Evolutionary conservation across 2,329 filamentous ascomycete species (phyloP), one percentile per base, ranked within the genome.

Genomic region (Sporothrix curviconia): DNA sequence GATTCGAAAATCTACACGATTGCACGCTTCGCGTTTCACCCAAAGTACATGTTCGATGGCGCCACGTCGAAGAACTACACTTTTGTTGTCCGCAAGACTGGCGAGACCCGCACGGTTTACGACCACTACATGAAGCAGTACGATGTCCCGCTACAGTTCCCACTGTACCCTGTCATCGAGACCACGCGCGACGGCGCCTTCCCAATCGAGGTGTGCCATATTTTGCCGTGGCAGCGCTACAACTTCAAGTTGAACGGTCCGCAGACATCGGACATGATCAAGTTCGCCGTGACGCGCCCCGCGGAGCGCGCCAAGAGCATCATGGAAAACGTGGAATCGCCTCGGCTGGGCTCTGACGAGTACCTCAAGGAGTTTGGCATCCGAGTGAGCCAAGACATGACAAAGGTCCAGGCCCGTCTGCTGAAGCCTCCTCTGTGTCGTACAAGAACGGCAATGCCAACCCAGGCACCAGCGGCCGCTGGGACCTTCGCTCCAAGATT

Each of bases 211-310:
- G 68, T 84, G 3, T 82, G 81, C 56, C 70, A 72, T 8, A 62
- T 84, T 7, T 65, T 75, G 36, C 69, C 74, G 0, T 78, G 82
- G 66, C 84, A 87, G 67, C 75, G 81, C 0, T 89, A 86, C 62
- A 74, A 75, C 0, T 86, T 75, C 72, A 88, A 87, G 70, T 69
- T 88, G 1, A 79, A 79, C 55, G 75, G 79, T 0, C 56, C 66
- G 0, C 79, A 95, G 73, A 96, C 92, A 0, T 75, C 86, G 0
- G 73, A 80, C 5, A 99, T 99, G 94, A 96, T 99, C 75, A 92
- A 88, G 70, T 90, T 92, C 65, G 92, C 92, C 0, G 92, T 96
- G 4, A 90, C 87, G 6, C 80, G 86, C 1, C 94, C 94, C 0
- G 68, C 70, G 0, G 69, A 84, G 30, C 88, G 94, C n/a, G 81